These are phyloP conservation scores for Hypsizygus marmoreus DNA, from an alignment of 768 basidiomycete species.

Conservation along the genomic window DNA sequence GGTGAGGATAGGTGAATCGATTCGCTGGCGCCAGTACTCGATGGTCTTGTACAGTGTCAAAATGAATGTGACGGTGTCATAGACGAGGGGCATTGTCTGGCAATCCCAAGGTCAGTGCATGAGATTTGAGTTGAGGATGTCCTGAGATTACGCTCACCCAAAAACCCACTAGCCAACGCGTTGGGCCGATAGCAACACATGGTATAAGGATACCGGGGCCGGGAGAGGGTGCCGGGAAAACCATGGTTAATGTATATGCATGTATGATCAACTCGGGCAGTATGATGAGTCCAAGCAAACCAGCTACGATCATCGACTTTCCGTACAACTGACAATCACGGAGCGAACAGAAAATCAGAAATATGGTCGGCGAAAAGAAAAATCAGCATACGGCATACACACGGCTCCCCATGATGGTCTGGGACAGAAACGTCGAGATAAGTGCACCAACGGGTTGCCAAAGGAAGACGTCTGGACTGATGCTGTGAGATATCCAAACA, in stretches of 20 bases:
- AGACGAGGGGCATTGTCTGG: constrained; percentile 10
- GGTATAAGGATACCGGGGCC: constrained; percentile 17
- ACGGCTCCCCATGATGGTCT: constrained; percentile 25
- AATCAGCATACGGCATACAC: constrained; percentile 25
- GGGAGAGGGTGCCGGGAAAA: constrained; percentile 12
- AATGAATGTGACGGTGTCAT: constrained; percentile 20
- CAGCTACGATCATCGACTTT: constrained; percentile 15
- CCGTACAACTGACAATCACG: constrained; percentile 18
- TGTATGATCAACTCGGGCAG: constrained; percentile 15
- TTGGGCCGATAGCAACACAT: constrained; percentile 23
- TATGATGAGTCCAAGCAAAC: constrained; percentile 14
- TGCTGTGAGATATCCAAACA: neutral
- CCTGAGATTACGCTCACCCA: constrained; percentile 23
- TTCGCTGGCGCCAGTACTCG: constrained; percentile 6
- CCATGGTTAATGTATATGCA: constrained; percentile 18
- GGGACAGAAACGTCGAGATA: constrained; percentile 26
- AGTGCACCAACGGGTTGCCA: constrained; percentile 26
- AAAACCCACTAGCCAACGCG: constrained; percentile 22
- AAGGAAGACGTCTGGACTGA: constrained; percentile 17
- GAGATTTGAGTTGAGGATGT: too few relatives aligned
- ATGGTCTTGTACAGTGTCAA: constrained; percentile 11
- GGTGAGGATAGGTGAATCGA: constrained; percentile 4
- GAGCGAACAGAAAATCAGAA: neutral
- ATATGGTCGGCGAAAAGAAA: neutral
- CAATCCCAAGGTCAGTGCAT: too few relatives aligned